Evolutionary conservation across 306 rosid species (phyloP).

Genomic region (Cucurbita ficifolia): DNA sequence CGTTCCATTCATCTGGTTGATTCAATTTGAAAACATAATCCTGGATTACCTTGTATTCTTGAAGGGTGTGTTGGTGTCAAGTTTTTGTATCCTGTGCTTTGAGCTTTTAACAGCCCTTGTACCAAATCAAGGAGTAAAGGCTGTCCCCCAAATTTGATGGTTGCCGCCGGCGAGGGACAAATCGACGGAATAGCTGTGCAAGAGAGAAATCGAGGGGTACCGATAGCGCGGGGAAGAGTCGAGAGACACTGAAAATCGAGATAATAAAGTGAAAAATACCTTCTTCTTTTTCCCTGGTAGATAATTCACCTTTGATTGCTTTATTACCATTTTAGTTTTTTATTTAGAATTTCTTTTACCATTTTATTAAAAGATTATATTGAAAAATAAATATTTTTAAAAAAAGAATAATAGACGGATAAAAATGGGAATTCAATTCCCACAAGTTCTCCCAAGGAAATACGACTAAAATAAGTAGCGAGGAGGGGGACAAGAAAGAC

Average conservation of each 20-base stretch:
- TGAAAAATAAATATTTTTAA: no score
- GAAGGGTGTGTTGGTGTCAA: neutral
- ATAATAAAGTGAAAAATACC: no score
- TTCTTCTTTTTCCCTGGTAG: no score
- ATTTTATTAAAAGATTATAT: no score
- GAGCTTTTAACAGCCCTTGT: neutral
- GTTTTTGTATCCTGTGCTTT: neutral
- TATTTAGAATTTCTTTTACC: no score
- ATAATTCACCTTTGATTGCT: no score
- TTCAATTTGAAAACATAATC: neutral
- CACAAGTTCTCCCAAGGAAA: no score
- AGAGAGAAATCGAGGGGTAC: neutral
- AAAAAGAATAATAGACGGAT: no score
- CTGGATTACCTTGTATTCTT: neutral
- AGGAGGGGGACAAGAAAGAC: no score
- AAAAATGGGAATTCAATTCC: no score
- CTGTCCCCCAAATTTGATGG: neutral
- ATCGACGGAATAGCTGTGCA: neutral
- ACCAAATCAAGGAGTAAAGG: neutral
- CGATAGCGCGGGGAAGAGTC: neutral
- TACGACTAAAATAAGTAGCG: no score
- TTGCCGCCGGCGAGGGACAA: neutral
- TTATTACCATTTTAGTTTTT: no score
- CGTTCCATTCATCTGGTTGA: neutral
- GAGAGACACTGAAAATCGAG: neutral